phyloP scores from a whole-genome alignment of 176 grass and related monocot genomes.

The Melocanna baccifera region DNA sequence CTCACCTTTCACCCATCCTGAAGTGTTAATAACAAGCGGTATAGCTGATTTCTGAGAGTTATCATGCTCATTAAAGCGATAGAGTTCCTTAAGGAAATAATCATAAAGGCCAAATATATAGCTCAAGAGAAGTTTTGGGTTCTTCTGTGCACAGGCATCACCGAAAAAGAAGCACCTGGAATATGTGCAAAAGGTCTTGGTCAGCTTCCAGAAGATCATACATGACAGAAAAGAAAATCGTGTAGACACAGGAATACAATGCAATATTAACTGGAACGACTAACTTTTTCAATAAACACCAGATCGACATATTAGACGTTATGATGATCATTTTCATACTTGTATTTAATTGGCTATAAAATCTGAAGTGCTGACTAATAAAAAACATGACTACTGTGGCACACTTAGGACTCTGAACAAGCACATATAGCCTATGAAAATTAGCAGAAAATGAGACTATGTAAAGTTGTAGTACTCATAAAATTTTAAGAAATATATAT shows the following conservation, averaged over 20 bases:
- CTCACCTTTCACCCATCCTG: slow-evolving; percentile 87
- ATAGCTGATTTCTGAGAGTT: slow-evolving; percentile 36
- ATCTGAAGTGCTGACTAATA: not conserved
- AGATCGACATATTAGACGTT: not conserved
- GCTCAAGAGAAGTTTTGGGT: slow-evolving; percentile 51
- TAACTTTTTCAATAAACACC: slow-evolving; percentile 2
- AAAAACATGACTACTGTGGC: not conserved
- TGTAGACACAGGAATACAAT: not conserved
- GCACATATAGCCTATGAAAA: not conserved
- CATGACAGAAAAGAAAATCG: not conserved
- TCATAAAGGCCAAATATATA: slow-evolving; percentile 62
- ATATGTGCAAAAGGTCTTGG: slow-evolving; percentile 12
- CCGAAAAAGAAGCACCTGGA: slow-evolving; percentile 73
- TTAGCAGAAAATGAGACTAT: too few species aligned
- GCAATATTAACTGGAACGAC: not conserved
- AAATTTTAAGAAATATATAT: slow-evolving; percentile 6
- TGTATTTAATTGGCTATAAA: not conserved
- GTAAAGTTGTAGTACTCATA: too few species aligned
- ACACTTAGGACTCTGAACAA: not conserved
- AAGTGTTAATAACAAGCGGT: slow-evolving; percentile 77
- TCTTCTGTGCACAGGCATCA: slow-evolving; percentile 47
- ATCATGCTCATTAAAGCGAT: slow-evolving; percentile 28
- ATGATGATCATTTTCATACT: not conserved
- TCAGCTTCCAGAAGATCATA: slow-evolving; percentile 8
- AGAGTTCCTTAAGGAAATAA: slow-evolving; percentile 55